A percentile compares a stretch with the other conserved stretches of the same genome.
Evolutionary conservation across 208 protist genomes (phyloP).

Genomic region (Sergeia podlipaevii): DNA sequence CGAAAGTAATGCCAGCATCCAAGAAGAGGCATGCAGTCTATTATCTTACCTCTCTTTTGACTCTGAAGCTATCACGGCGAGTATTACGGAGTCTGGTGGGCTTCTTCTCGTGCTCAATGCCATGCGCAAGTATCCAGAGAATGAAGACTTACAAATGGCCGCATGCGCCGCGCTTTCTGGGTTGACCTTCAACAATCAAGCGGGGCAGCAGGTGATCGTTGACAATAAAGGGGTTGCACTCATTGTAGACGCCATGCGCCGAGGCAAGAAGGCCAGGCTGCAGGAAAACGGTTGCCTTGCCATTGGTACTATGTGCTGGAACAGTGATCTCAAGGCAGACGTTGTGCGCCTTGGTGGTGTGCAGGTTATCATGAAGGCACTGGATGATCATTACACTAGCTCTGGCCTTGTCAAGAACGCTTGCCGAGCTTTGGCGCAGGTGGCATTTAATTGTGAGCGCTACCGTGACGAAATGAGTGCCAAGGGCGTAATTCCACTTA

Average conservation of each 20-base stretch:
- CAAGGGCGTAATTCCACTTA: slow-evolving; percentile 77
- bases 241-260: slow-evolving; percentile 81
- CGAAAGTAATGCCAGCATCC: slow-evolving; percentile 50
- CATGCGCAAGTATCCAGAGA: slow-evolving; percentile 76
- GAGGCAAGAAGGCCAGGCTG: slow-evolving; percentile 68
- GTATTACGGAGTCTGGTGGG: slow-evolving; percentile 70
- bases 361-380: slow-evolving; percentile 76
- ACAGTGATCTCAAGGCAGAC: slow-evolving; percentile 86
- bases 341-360: slow-evolving; percentile 77
- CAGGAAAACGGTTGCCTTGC: slow-evolving; percentile 87
- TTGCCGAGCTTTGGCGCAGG: slow-evolving; percentile 84
- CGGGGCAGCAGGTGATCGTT: slow-evolving; percentile 78
- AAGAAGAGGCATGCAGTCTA: slow-evolving; percentile 80
- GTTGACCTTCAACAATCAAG: slow-evolving; percentile 83
- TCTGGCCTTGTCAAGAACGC: slow-evolving; percentile 86
- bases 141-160: slow-evolving; percentile 77
- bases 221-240: slow-evolving; percentile 66
- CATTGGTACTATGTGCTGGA: slow-evolving; percentile 92
- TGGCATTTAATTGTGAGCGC: slow-evolving; percentile 87
- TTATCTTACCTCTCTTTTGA: slow-evolving; percentile 92
- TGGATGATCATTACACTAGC: slow-evolving; percentile 78
- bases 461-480: slow-evolving; percentile 87
- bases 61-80: slow-evolving; percentile 82
- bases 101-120: slow-evolving; percentile 74
- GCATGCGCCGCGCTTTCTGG: slow-evolving; percentile 84